Conservation (phyloP, 2,329 filamentous ascomycete genomes). For the Ophiocordyceps robertsii region DNA sequence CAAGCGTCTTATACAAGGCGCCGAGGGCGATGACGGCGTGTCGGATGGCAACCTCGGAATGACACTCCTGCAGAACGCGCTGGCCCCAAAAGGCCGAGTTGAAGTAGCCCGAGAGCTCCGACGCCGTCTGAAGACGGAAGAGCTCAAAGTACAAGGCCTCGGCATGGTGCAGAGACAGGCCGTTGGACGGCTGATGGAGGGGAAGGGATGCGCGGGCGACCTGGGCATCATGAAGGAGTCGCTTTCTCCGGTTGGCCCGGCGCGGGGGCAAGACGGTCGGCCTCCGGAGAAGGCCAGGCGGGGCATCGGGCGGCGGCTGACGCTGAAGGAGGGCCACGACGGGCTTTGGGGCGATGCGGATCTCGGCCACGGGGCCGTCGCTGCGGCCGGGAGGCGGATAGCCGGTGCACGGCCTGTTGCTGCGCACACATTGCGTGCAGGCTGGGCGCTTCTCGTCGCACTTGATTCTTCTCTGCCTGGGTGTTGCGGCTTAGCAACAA, state of each 20-base stretch:
- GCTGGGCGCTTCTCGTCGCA: conserved; percentile 50
- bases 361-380: conserved; percentile 29
- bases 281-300: conserved; percentile 5
- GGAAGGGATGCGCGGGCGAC: conserved; percentile 14
- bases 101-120: conserved; percentile 53
- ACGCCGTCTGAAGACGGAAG: conserved; percentile 47
- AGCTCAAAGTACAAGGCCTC: conserved; percentile 49
- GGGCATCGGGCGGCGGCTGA: conserved; percentile 6
- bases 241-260: conserved; percentile 10
- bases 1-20: conserved; percentile 53
- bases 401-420: conserved; percentile 44
- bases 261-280: conserved; percentile 18
- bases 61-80: conserved; percentile 49
- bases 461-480: conserved; percentile 48
- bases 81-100: conserved; percentile 52
- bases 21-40: conserved; percentile 54
- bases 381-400: conserved; percentile 45
- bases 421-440: conserved; percentile 45
- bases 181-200: conserved; percentile 27
- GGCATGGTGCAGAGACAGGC: conserved; percentile 32
- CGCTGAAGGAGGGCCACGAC: conserved; percentile 9
- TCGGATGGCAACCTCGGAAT: conserved; percentile 45
- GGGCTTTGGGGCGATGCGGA: conserved; percentile 37
- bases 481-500: no score
- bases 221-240: background rate